Conservation (phyloP, 176 grass and related monocot genomes). For the Leersia perrieri region DNA sequence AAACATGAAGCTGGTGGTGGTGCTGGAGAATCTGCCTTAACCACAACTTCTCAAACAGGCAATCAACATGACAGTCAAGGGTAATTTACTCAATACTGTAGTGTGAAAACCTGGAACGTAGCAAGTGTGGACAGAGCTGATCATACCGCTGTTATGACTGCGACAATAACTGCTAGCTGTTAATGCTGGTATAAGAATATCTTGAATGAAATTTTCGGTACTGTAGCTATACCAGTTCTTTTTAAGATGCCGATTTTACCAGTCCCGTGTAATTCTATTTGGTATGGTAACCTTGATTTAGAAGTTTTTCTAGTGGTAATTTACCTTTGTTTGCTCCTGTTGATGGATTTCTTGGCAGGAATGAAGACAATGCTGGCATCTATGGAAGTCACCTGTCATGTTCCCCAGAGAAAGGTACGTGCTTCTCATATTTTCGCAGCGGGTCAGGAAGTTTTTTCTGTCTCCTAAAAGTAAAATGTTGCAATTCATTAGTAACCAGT, state of each 20-base stretch:
- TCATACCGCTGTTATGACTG: constrained; percentile 20
- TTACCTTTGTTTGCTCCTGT: background rate
- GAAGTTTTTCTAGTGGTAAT: constrained; percentile 6
- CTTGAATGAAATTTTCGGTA: constrained; percentile 4
- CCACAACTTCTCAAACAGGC: constrained; percentile 11
- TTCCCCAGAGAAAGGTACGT: constrained; percentile 43
- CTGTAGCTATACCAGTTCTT: constrained; percentile 18
- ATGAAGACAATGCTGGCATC: constrained; percentile 39
- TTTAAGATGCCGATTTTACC: background rate
- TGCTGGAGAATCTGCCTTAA: constrained; percentile 10
- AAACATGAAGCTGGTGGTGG: background rate
- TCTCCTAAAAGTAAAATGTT: background rate
- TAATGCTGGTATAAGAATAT: constrained; percentile 16
- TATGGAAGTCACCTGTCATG: constrained; percentile 1
- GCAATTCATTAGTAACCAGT: background rate
- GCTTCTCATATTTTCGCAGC: constrained; percentile 1
- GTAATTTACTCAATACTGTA: constrained; percentile 35
- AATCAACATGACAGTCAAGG: constrained; percentile 18
- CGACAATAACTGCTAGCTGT: constrained; percentile 7
- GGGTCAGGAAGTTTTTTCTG: background rate
- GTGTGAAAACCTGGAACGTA: constrained; percentile 9
- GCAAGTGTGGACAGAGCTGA: constrained; percentile 1
- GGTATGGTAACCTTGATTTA: constrained; percentile 18
- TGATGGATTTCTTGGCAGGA: constrained; percentile 41
- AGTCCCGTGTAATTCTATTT: background rate